phyloP scores from a whole-genome alignment of 1,139 yeast species.

The Lizanozyma gosingica region DNA sequence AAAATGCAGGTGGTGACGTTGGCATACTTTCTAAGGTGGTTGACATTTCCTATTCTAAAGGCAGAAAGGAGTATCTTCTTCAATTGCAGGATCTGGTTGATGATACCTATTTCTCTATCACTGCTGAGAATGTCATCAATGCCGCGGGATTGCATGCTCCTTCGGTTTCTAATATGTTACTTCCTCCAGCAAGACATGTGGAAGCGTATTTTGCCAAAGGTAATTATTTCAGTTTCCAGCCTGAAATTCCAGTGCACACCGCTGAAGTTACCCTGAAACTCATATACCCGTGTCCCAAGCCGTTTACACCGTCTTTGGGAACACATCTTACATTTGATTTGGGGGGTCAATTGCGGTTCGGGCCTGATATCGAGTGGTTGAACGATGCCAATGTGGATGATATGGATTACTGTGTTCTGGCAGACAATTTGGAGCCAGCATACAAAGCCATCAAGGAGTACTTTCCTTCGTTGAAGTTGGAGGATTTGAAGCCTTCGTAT shows the following conservation, averaged over 20 bases:
- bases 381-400: conserved; percentile 18
- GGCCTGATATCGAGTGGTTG: conserved; percentile 87
- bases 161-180: conserved; percentile 52
- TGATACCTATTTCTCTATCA: conserved; percentile 34
- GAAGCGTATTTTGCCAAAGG: conserved; percentile 73
- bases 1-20: conserved; percentile 51
- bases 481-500: conserved; percentile 57
- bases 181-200: conserved; percentile 55
- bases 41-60: conserved; percentile 22
- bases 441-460: conserved; percentile 51
- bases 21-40: conserved; percentile 54
- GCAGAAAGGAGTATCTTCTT: conserved; percentile 15
- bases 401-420: conserved; percentile 42
- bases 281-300: conserved; percentile 74
- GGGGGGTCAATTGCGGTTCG: conserved; percentile 74
- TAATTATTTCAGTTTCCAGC: conserved; percentile 56
- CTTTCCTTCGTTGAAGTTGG: conserved; percentile 46
- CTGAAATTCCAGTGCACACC: conserved; percentile 26
- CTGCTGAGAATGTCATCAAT: conserved; percentile 55
- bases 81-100: conserved; percentile 22
- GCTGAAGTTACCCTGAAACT: conserved; percentile 27
- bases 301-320: conserved; percentile 69
- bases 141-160: conserved; percentile 77
- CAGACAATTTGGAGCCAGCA: conserved; percentile 44
- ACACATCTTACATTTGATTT: conserved; percentile 80